phyloP scores from a whole-genome alignment of 2,329 filamentous ascomycete genomes.

The Penicillium sp. region DNA sequence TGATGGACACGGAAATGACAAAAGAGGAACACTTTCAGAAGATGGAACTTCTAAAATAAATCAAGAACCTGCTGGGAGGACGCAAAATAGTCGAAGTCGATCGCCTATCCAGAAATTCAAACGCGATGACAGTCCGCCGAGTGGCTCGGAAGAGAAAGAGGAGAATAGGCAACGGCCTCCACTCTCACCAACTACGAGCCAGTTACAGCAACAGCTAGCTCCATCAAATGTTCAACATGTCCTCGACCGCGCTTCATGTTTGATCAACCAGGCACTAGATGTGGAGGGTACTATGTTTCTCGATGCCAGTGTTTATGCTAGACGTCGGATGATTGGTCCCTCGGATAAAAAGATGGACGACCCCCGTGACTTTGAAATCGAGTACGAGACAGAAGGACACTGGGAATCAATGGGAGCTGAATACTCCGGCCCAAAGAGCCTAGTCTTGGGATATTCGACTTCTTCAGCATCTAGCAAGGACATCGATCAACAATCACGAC shows the following conservation, averaged over 20 bases:
- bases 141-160: background rate
- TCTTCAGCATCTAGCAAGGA: conserved; percentile 11
- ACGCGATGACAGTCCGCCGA: background rate
- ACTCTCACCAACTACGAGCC: conserved; percentile 22
- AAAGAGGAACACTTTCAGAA: background rate
- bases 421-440: conserved; percentile 12
- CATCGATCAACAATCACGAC: conserved; percentile 6
- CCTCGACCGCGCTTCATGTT: conserved; percentile 20
- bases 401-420: conserved; percentile 3
- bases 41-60: background rate
- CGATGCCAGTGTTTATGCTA: conserved; percentile 21
- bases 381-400: background rate
- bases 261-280: conserved; percentile 24
- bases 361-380: background rate
- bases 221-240: conserved; percentile 20
- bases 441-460: conserved; percentile 24
- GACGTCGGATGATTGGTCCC: conserved; percentile 18
- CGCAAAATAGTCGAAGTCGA: background rate
- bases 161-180: conserved; percentile 13
- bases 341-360: background rate
- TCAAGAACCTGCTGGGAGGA: background rate
- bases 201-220: conserved; percentile 19
- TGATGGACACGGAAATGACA: background rate
- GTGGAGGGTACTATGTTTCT: conserved; percentile 26
- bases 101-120: conserved; percentile 22